Conservation (phyloP, 2,329 filamentous ascomycete genomes). For the Hawksworthiomyces lignivorus region DNA sequence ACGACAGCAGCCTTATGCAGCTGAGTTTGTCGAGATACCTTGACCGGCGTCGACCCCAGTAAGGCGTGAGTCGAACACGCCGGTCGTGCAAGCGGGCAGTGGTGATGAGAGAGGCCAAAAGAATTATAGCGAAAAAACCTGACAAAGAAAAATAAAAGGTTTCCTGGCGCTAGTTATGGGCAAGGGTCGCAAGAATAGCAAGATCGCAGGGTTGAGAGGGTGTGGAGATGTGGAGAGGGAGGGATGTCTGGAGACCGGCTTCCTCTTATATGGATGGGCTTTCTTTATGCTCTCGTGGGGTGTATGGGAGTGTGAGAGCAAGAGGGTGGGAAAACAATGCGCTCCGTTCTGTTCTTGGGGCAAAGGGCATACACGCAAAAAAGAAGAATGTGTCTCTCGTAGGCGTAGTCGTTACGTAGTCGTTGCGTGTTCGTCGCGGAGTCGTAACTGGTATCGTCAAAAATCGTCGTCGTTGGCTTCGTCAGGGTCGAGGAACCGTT, state of each 20-base stretch:
- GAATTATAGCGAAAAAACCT: too few species aligned
- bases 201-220: conserved; percentile 2
- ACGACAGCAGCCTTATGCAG: neutral
- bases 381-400: conserved; percentile 5
- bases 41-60: too few species aligned
- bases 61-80: too few species aligned
- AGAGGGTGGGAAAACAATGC: neutral
- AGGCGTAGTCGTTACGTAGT: conserved; percentile 1
- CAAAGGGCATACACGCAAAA: too few species aligned
- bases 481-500: neutral
- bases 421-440: neutral
- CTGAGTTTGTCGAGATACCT: neutral
- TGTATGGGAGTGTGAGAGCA: neutral
- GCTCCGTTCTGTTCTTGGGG: neutral
- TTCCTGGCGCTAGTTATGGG: neutral
- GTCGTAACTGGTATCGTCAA: too few species aligned
- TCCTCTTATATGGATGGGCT: conserved; percentile 2
- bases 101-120: too few species aligned
- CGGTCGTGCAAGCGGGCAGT: too few species aligned
- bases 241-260: neutral
- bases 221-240: conserved; percentile 1
- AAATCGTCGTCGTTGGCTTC: neutral
- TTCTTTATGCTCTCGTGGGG: conserved; percentile 1
- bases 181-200: conserved; percentile 1
- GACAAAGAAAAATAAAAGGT: neutral